Evolutionary conservation across 1,139 yeast genomes (phyloP).

Genomic region (Diutina siamensis): DNA sequence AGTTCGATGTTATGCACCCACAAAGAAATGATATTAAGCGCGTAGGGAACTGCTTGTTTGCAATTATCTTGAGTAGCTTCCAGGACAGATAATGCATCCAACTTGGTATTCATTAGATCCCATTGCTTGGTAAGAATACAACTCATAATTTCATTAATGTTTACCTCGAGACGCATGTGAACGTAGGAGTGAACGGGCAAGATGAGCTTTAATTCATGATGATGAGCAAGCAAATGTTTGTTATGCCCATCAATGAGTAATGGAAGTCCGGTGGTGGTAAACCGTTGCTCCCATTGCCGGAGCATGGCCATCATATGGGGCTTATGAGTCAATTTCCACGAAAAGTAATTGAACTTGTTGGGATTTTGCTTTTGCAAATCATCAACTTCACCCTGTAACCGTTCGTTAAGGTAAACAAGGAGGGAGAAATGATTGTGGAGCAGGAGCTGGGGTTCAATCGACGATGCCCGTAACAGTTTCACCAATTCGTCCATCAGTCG

Average conservation of each 20-base stretch:
- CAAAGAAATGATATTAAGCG: slow-evolving; percentile 47
- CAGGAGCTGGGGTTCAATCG: neutral
- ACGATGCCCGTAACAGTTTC: neutral
- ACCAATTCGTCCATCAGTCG: neutral
- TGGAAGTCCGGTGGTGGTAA: slow-evolving; percentile 49
- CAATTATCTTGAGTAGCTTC: slow-evolving; percentile 29
- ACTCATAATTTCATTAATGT: slow-evolving; percentile 45
- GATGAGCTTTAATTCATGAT: slow-evolving; percentile 49
- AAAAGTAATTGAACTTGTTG: neutral
- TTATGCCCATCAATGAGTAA: slow-evolving; percentile 42
- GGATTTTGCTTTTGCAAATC: neutral
- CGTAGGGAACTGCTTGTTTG: slow-evolving; percentile 44
- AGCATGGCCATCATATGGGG: slow-evolving; percentile 19
- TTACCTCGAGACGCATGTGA: slow-evolving; percentile 48
- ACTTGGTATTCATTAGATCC: slow-evolving; percentile 46
- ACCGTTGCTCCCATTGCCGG: slow-evolving; percentile 55
- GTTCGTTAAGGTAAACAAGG: slow-evolving; percentile 1
- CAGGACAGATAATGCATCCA: slow-evolving; percentile 27
- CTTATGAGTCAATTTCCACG: slow-evolving; percentile 4
- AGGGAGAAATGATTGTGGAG: neutral
- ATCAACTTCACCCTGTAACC: neutral
- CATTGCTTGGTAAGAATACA: slow-evolving; percentile 53
- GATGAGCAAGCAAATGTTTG: slow-evolving; percentile 34
- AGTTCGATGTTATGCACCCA: slow-evolving; percentile 63
- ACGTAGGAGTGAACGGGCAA: slow-evolving; percentile 55